A percentile compares a stretch with the other conserved stretches of the same genome.
Conservation (phyloP, 345 rosid genomes). For the Heritiera littoralis region DNA sequence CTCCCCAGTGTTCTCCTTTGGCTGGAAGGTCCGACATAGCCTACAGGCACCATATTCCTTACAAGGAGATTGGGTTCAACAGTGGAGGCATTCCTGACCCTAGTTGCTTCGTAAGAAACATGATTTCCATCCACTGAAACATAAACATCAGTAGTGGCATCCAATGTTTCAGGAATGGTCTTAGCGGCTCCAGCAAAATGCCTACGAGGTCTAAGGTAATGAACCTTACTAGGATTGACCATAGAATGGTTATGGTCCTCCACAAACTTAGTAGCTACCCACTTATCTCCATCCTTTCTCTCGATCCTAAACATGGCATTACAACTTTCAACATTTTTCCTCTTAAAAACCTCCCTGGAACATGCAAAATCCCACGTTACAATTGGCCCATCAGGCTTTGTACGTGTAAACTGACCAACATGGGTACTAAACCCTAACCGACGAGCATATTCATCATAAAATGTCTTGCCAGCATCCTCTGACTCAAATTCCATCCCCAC, state of each 20-base stretch:
- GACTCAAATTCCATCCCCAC: constrained; percentile 63
- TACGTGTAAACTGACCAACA: constrained; percentile 52
- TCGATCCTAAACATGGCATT: constrained; percentile 60
- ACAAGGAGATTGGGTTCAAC: constrained; percentile 36
- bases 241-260: constrained; percentile 63
- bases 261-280: constrained; percentile 55
- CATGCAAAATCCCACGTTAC: constrained; percentile 58
- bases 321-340: constrained; percentile 58
- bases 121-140: constrained; percentile 42
- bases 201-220: constrained; percentile 52
- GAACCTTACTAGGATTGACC: constrained; percentile 45
- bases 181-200: constrained; percentile 52
- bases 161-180: constrained; percentile 36
- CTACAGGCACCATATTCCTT: constrained; percentile 32
- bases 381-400: constrained; percentile 62
- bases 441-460: constrained; percentile 51
- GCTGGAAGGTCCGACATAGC: constrained; percentile 38
- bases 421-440: constrained; percentile 48
- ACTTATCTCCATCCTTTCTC: constrained; percentile 43
- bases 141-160: constrained; percentile 37
- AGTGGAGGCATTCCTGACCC: constrained; percentile 33
- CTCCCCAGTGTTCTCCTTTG: constrained; percentile 52
- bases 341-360: constrained; percentile 52
- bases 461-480: constrained; percentile 50
- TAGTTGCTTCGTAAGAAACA: constrained; percentile 36